Conservation (phyloP, 768 basidiomycete species). For the Pisolithus tinctorius region DNA sequence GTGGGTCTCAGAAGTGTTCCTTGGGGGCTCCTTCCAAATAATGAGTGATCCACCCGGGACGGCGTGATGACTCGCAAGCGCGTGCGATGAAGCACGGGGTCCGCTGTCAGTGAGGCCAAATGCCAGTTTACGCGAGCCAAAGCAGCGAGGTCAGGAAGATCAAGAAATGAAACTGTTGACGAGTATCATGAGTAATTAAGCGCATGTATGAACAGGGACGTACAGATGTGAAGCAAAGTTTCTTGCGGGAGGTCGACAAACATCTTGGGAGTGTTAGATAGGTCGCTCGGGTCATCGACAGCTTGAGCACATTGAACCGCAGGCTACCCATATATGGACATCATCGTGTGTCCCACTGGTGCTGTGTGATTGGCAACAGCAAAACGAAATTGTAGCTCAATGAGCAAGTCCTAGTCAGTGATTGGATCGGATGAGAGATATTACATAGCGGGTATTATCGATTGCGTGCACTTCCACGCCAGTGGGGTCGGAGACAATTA, state of each 20-base stretch:
- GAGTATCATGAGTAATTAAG: neutral
- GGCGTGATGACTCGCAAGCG: slow-evolving; percentile 58
- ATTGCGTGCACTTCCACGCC: too few species aligned
- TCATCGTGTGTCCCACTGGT: too few species aligned
- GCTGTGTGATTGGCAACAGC: too few species aligned
- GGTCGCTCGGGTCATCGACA: neutral
- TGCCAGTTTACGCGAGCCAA: slow-evolving; percentile 42
- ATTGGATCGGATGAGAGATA: too few species aligned
- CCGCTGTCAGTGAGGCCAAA: slow-evolving; percentile 46
- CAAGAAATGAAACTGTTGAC: slow-evolving; percentile 57
- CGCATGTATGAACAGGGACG: slow-evolving; percentile 9
- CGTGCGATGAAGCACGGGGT: slow-evolving; percentile 57
- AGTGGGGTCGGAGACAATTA: too few species aligned
- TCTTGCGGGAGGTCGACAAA: slow-evolving; percentile 46
- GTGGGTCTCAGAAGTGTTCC: slow-evolving; percentile 59
- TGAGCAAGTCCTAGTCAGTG: too few species aligned
- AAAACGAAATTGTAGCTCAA: too few species aligned
- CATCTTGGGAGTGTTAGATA: slow-evolving; percentile 5
- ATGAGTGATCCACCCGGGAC: slow-evolving; percentile 57
- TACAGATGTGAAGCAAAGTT: slow-evolving; percentile 52
- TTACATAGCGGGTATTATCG: too few species aligned
- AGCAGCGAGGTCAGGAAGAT: slow-evolving; percentile 61
- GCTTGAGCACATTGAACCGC: too few species aligned
- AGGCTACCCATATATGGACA: too few species aligned
- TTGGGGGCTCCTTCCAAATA: slow-evolving; percentile 52